These are phyloP conservation scores for Fusarium euwallaceae DNA, from an alignment of 2,329 filamentous ascomycete genomes.

Conservation along the genomic window DNA sequence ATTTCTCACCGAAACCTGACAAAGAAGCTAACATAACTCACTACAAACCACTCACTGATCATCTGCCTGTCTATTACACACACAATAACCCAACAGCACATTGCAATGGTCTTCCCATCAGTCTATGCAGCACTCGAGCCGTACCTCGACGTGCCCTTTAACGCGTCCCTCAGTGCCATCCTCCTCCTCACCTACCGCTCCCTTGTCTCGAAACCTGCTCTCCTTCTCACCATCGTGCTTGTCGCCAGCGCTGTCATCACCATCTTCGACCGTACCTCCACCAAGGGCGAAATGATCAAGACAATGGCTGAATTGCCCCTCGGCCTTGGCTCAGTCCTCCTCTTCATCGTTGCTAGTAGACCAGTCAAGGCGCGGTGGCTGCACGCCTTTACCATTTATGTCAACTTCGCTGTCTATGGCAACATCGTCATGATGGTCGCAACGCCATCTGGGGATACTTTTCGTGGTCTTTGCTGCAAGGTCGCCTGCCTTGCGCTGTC, in stretches of 20 bases:
- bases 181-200: constrained; percentile 4
- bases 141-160: constrained; percentile 4
- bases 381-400: constrained; percentile 7
- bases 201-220: neutral
- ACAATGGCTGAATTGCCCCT: constrained; percentile 8
- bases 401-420: constrained; percentile 3
- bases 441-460: constrained; percentile 9
- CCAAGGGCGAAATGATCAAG: constrained; percentile 7
- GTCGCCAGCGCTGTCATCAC: neutral
- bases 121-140: constrained; percentile 1
- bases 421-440: constrained; percentile 10
- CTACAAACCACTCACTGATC: neutral
- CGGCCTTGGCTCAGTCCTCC: constrained; percentile 7
- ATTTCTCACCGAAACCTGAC: neutral
- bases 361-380: neutral
- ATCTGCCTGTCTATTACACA: neutral
- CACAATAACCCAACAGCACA: neutral
- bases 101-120: neutral
- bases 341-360: constrained; percentile 5
- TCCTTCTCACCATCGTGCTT: constrained; percentile 2
- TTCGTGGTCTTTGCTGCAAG: constrained; percentile 10
- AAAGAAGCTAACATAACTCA: neutral
- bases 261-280: constrained; percentile 6
- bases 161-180: constrained; percentile 10
- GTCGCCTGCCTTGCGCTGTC: constrained; percentile 6